A percentile compares a stretch with the other conserved stretches of the same genome.
Conservation (phyloP, 192 early-diverging fungal genomes). For the Paraglomus brasilianum region DNA sequence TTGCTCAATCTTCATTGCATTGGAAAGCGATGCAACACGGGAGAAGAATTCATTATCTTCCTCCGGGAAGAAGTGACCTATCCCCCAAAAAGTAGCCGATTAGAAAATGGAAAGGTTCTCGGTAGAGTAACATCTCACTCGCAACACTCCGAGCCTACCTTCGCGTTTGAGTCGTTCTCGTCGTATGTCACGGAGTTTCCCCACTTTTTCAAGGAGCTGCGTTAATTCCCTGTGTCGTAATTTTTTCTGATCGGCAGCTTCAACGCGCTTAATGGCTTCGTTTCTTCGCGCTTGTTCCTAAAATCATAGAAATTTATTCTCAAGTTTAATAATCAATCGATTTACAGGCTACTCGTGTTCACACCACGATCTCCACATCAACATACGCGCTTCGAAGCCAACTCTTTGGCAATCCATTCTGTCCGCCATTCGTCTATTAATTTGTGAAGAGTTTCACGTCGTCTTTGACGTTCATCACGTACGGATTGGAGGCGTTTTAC, state of each 20-base stretch:
- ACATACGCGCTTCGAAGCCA: slow-evolving; percentile 28
- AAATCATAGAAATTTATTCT: background rate
- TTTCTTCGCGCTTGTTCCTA: slow-evolving; percentile 31
- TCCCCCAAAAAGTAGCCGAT: background rate
- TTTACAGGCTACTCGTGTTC: background rate
- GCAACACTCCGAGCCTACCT: slow-evolving; percentile 3
- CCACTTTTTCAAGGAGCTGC: slow-evolving; percentile 30
- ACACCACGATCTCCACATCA: too few relatives aligned
- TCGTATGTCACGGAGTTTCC: slow-evolving; percentile 33
- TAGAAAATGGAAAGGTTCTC: too few relatives aligned
- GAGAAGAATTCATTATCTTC: slow-evolving; percentile 40
- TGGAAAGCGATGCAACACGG: slow-evolving; percentile 32
- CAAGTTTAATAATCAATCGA: background rate
- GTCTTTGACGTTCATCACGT: slow-evolving; percentile 30
- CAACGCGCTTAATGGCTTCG: slow-evolving; percentile 23
- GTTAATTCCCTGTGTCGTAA: slow-evolving; percentile 32
- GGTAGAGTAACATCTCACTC: too few relatives aligned
- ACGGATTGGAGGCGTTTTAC: slow-evolving; percentile 31
- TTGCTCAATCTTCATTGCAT: slow-evolving; percentile 30
- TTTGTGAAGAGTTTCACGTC: slow-evolving; percentile 34
- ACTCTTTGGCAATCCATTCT: slow-evolving; percentile 30
- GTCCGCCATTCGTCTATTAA: slow-evolving; percentile 35
- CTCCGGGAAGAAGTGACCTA: slow-evolving; percentile 41
- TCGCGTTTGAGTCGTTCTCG: slow-evolving; percentile 33
- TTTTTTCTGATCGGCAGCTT: slow-evolving; percentile 32